Evolutionary conservation across 1,284 basidiomycete genomes (phyloP), one percentile per base, ranked within the genome.

Genomic region (Cryptococcus deneoformans): DNA sequence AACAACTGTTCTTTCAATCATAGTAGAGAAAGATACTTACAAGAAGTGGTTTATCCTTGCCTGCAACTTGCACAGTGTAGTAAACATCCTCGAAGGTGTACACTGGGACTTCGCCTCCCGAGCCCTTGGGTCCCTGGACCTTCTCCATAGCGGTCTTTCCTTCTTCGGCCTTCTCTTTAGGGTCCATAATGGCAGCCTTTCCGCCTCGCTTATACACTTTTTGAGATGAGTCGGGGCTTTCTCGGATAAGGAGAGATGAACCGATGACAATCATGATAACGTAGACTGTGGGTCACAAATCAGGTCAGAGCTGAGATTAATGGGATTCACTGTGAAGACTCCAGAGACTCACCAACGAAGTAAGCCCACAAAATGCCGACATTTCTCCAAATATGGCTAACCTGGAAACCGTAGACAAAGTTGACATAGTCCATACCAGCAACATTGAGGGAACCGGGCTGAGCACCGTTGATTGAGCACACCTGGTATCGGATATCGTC

Each of bases 341-440:
- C 88, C 82, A 79, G 90, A 90, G 63, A 84, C n/a, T 8, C n/a
- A 29, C 11, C 77, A 54, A 88, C 43, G 69, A 88, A 80, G 79
- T 87, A 88, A 6, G 79, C 85, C 52, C 76, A 56, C 37, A 78
- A 66, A 61, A 70, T 77, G 54, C 78, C 78, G 54, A 68, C 60
- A 62, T 76, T 77, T 39, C 76, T 62, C 76, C 75, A 78, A 38
- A 75, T 71, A 54, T 78, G 71, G 6, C 57, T 49, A 46, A 67
- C 65, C 35, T 58, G 46, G 64, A 74, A 78, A 14, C 62, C 53
- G 66, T 72, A 80, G 5, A 68, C 77, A 1, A 69, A 70, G 16
- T 69, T 52, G 66, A 79, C 73, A 67, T 81, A 81, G 48, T 64
- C 71, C 14, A 65, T 65, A 45, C 79, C 79, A 20, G 62, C 55